Evolutionary conservation across 1,139 yeast genomes (phyloP), one percentile per base, ranked within the genome.

Genomic region (Yarrowia galli): DNA sequence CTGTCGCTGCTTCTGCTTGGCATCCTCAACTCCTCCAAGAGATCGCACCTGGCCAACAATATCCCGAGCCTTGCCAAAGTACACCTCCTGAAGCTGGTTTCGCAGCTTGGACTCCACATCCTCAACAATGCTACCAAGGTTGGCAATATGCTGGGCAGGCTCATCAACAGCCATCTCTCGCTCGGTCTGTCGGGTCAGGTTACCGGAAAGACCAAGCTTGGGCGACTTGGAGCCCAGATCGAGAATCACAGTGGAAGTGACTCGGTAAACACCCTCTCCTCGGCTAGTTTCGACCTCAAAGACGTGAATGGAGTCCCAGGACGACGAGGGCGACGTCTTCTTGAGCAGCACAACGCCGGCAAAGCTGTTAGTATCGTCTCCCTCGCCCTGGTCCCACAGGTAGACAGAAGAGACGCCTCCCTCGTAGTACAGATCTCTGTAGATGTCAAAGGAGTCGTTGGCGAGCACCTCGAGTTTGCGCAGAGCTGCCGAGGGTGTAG

Each of bases 291-390:
- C 82, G 15, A 89, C 91, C 78, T 95, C 98, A 73, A 95, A 85
- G 28, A 95, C 98, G 77, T 95, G 98, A 72, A 92, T 89, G 67
- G 95, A 87, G 77, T 93, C 97, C 98, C 98, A 93, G 67, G 85
- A 83, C 18, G 93, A 92, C 67, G 67, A 25, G 35, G 43, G 68
- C 42, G 84, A 82, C 68, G 84, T 82, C 78, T 95, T 95, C 80
- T 93, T 91, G 75, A 95, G 83, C 71, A 95, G 82, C 16, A 89
- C 93, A 10, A 92, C 98, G 13, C 99, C 99, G 1, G 98, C 98
- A 81, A 95, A 92, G 65, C n/a, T 40, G 43, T 54, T 42, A n/a
- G 67, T 48, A 3, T 84, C 85, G 67, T 82, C 81, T 46, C 76
- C 77, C 67, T 80, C 80, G 40, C 72, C 78, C 42, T 87, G 84